phyloP scores from a whole-genome alignment of 1,284 basidiomycete genomes.

The Takashimella tepidaria region DNA sequence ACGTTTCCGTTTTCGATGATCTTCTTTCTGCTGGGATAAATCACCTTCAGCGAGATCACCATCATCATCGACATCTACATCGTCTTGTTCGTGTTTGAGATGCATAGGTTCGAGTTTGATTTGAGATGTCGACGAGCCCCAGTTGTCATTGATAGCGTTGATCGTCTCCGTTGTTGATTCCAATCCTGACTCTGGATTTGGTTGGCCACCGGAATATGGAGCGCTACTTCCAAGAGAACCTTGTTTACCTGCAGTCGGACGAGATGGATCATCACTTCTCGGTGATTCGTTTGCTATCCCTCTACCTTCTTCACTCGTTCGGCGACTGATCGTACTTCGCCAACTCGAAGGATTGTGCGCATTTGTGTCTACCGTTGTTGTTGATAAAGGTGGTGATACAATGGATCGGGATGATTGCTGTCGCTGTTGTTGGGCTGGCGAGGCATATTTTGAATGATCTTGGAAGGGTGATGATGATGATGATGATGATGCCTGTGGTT shows the following conservation, averaged over 20 bases:
- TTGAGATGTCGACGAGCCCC: no score
- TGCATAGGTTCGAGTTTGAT: neutral
- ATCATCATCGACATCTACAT: neutral
- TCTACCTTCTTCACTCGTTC: neutral
- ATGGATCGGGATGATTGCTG: neutral
- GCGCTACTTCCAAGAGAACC: neutral
- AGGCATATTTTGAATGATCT: neutral
- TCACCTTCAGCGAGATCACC: conserved; percentile 1
- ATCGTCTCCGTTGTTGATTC: no score
- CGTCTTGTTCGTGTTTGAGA: neutral
- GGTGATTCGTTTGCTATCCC: neutral
- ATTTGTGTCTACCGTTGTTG: neutral
- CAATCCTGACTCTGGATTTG: no score
- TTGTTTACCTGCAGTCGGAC: neutral
- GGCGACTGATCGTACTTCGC: neutral
- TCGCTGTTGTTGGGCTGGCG: neutral
- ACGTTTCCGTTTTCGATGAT: conserved; percentile 60
- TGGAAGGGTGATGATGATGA: neutral
- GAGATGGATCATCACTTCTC: neutral
- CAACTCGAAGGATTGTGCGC: neutral
- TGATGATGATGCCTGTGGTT: no score
- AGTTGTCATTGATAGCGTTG: no score
- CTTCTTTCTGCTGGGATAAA: conserved; percentile 47
- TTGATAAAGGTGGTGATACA: neutral
- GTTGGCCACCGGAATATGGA: neutral